Base-by-base conservation (phyloP, 2,329 filamentous ascomycete genomes). In the Arthrobotrys musiformis region DNA sequence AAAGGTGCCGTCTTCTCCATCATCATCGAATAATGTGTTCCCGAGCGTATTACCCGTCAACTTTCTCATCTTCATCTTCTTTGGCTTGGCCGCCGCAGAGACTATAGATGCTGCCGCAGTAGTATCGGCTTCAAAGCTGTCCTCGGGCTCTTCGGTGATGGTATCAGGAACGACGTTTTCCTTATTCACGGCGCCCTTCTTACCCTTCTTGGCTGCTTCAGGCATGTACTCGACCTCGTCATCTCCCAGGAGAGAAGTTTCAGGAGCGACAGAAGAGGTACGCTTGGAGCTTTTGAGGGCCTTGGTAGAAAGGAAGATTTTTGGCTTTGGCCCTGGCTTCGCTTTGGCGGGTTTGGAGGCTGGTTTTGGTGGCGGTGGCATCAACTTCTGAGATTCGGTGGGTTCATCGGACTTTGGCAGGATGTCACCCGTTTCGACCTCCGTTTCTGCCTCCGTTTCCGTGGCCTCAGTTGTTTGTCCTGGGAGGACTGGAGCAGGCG, bases 1-100 rank as follows among this genome's bases (percentile, higher is more conserved):
- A 28, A 78, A 64, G 1, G 62, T 73, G 22, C 66, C 84, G 75
- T 88, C 88, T 9, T 83, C 89, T 7, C 91, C 90, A 3, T 90
- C 90, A 7, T 91, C 90, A 73, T 91, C 90, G 80, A 94, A 93
- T 4, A 95, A 82, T 2, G 89, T 92, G 80, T 85, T 86, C 79
- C 89, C 89, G 56, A 87, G 88, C 22, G 87, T 86, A 22, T 84
- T 85, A 2, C 90, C 89, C 0, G 92, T 85, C 4, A 93, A 84
- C 83, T 93, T 94, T 78, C 91, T 89, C 85, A 91, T 93, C 86
- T 91, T 93, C 37, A 62, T 52, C 26, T 78, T 78, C 74, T 78
- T 78, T n/a, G 69, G 61, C 82, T 89, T 81, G 83, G 60, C 22
- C 33, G 46, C 50, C 26, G 56, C 26, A 22, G 50, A 52, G 26